Evolutionary conservation across 2,329 filamentous ascomycete genomes (phyloP), one percentile per base, ranked within the genome.

Genomic region (Raffaelea deltoideospora): DNA sequence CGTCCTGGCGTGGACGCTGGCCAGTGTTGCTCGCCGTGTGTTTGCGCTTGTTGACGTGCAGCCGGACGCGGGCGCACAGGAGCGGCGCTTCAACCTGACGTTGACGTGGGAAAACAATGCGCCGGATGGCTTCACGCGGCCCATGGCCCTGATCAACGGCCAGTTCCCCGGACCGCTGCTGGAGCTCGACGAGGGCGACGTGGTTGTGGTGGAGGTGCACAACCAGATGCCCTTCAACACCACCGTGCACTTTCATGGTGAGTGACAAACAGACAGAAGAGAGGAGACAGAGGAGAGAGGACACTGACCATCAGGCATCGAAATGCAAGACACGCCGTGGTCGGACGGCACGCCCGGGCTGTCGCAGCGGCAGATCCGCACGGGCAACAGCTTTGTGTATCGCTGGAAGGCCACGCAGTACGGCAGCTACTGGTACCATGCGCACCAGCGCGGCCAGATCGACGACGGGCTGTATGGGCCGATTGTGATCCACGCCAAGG

Each of bases 361-460:
- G 3, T 62, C 64, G 1, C 72, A 77, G 45, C 54, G 54, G 4
- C 54, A 63, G 4, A 73, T 77, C 37, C 46, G 53, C 11, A 60
- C 69, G 1, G 63, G 63, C 2, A 46, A 49, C 3, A 57, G 50
- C 21, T 77, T 67, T 45, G 55, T 58, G 0, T 72, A 77, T 47
- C 56, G 54, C 23, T 78, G 67, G 57, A 61, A 54, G n/a, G 71
- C 72, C 0, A 59, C 57, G 0, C 63, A 72, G 37, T 65, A 69
- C 44, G 74, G 74, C 3, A 65, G 63, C 30, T 73, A 70, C 51
- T 76, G 67, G 59, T 78, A 77, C 44, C 73, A 77, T 51, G 63
- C 69, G 0, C 73, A 78, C 46, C 58, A 60, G 19, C 53, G 57
- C 2, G 61, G 62, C 2, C 71, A 75, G 41, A 58, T 77, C 13